These are phyloP conservation scores for Cytospora schulzeri DNA, from an alignment of 2,329 filamentous ascomycete genomes.

Conservation along the genomic window DNA sequence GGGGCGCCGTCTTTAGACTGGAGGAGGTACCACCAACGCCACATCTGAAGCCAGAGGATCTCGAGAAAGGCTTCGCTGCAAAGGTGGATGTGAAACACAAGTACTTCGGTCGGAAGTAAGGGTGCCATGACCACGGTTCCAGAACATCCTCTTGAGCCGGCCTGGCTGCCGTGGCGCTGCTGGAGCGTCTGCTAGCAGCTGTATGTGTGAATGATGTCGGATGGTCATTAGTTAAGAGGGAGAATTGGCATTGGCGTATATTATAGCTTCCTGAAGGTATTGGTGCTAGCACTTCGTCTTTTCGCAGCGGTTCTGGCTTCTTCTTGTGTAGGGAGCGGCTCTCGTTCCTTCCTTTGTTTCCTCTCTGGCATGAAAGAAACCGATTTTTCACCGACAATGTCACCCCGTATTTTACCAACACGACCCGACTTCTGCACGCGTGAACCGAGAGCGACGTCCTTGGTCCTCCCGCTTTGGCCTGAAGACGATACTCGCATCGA, in stretches of 20 bases:
- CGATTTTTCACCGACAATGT: slow-evolving; percentile 64
- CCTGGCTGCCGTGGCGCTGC: background rate
- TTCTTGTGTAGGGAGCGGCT: slow-evolving; percentile 36
- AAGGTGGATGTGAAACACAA: slow-evolving; percentile 42
- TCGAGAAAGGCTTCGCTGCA: slow-evolving; percentile 57
- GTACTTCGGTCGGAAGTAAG: slow-evolving; percentile 40
- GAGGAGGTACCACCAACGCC: slow-evolving; percentile 63
- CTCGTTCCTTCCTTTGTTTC: slow-evolving; percentile 51
- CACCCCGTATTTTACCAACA: slow-evolving; percentile 48
- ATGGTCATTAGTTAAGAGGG: background rate
- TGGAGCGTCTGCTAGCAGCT: background rate
- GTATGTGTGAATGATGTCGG: background rate
- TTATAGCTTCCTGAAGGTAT: slow-evolving; percentile 71
- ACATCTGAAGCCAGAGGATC: slow-evolving; percentile 53
- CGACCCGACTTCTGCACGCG: slow-evolving; percentile 55
- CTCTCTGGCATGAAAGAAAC: slow-evolving; percentile 72
- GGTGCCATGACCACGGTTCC: background rate
- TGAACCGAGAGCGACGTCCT: slow-evolving; percentile 60
- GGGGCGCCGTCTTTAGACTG: slow-evolving; percentile 46
- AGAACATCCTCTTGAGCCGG: background rate
- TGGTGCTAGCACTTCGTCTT: slow-evolving; percentile 74
- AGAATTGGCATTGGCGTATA: slow-evolving; percentile 16
- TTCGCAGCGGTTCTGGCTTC: slow-evolving; percentile 41
- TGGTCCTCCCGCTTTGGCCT: slow-evolving; percentile 59
- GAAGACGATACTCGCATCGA: slow-evolving; percentile 71